Evolutionary conservation across 108 stramenopile genomes (phyloP), one percentile per base, ranked within the genome.

Genomic region (Skeletonema menzelii): DNA sequence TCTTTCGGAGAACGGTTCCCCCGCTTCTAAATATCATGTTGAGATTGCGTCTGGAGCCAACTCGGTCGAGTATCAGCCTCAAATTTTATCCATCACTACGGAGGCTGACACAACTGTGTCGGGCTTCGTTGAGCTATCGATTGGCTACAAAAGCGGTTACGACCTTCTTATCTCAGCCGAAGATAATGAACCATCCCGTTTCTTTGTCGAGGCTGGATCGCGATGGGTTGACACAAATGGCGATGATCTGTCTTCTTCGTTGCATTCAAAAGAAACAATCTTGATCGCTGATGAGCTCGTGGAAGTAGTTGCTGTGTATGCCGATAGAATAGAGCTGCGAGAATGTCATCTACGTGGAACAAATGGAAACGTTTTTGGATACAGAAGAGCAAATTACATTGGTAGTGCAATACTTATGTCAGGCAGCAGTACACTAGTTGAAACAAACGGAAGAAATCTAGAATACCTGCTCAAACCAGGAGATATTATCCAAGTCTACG

Each of bases 1-100:
- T 55, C 5, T 75, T 76, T 65, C 73, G 81, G 37, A 88, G 86
- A 82, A 85, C 60, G 85, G 85, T 30, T 74, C 77, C 8, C 82
- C 85, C 8, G 56, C 75, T 13, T 57, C 72, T 32, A 71, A 63
- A 56, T 85, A 79, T 72, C 60, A 79, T 56, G 28, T 85, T 63
- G 82, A 85, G 63, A 26, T 85, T 63, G 73, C 78, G 34, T 69
- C 76, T n/a, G 59, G 66, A 5, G 34, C 13, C 13, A 12, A 46
- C 46, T 77, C 73, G 56, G 47, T 77, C 17, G 61, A 79, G 49
- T 72, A 68, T 47, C 67, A 40, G 24, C 76, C 77, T 30, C 78
- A 83, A 72, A 72, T 85, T 34, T 62, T 74, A 27, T 34, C 77
- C 13, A 56, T 85, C 28, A 61, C 80, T 1, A 82, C 77, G 27